Base-by-base conservation (phyloP, 805 yeast genomes). In the Suhomyces sp. region DNA sequence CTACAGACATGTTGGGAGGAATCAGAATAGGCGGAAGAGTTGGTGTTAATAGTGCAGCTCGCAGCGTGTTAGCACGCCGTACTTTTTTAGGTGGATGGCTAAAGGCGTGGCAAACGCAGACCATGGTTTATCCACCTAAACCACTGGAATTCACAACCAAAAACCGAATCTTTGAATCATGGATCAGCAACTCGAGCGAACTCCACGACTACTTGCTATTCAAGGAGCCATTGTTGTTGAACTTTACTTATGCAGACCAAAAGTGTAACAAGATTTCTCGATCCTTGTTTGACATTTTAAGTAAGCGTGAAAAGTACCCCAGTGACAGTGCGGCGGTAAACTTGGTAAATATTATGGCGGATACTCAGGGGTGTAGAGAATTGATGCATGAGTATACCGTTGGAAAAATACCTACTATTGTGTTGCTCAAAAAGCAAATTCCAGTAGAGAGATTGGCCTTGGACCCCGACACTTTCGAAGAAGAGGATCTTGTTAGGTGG, bases 321-420 rank as follows among this genome's bases (percentile, higher is more conserved):
- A 56, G 54, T 49, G 79, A 76, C 44, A 51, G 45, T 37, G 64
- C 69, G 4, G 75, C 69, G 4, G 75, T 88, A 31, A 81, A 82
- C 59, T 72, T 83, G 71, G 94, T 86, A 7, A 91, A 86, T 61
- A 78, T 88, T 15, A 88, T 87, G 60, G 75, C 84, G 31, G 94
- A 88, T 61, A 81, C 82, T 54, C 79, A 78, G 9, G 90, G 79
- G 2, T 84, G 85, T 20, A 75, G 78, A 46, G 87, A 81, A 9
- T 68, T 88, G 51, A 66, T 82, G 66, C 65, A 77, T 43, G 77
- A 84, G 44, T 89, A 85, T 62, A 73, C 69, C 19, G 80, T 84
- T 19, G 71, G 69, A 25, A 70, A 74, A 31, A 74, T 88, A 4
- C 96, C 96, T 2, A 78, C 86, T 0, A 69, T 89, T 3, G 84